These are phyloP conservation scores for Cystobasidium pallidum DNA, from an alignment of 1,284 basidiomycete species.

Conservation along the genomic window DNA sequence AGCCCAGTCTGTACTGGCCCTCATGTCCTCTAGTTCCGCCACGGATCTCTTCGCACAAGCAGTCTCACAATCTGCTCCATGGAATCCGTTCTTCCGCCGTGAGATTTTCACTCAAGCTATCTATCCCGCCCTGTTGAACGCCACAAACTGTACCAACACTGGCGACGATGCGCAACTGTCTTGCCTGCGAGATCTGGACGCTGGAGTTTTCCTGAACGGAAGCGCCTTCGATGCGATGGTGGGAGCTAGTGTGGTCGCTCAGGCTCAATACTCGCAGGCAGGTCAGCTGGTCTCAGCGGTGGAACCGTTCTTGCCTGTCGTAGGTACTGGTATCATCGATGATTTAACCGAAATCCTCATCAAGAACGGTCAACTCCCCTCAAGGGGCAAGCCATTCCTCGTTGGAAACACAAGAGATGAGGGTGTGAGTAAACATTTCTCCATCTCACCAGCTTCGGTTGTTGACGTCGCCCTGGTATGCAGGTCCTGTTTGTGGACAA, in stretches of 20 bases:
- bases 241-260: conserved; percentile 3
- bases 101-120: conserved; percentile 27
- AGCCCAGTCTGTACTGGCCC: conserved; percentile 47
- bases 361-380: conserved; percentile 27
- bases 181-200: conserved; percentile 33
- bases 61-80: conserved; percentile 40
- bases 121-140: conserved; percentile 31
- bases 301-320: conserved; percentile 42
- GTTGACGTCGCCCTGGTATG: not conserved
- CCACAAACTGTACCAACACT: conserved; percentile 29
- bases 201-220: conserved; percentile 11
- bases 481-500: conserved; percentile 38
- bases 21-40: conserved; percentile 37
- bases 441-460: not conserved
- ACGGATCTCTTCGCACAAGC: conserved; percentile 43
- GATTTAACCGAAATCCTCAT: conserved; percentile 32
- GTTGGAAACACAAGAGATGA: conserved; percentile 42
- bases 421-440: conserved; percentile 22
- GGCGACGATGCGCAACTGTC: conserved; percentile 17
- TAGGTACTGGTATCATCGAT: conserved; percentile 43
- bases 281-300: conserved; percentile 25
- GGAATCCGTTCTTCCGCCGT: conserved; percentile 35
- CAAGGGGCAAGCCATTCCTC: conserved; percentile 30
- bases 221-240: conserved; percentile 7
- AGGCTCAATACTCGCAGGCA: conserved; percentile 20